These are phyloP conservation scores for barley (Hordeum vulgare) DNA, from an alignment of 176 grass and related monocot genomes.

Conservation along the genomic window MorexV3_pseudomolecules_assembly NC_058523.1:36127151-36127650, in stretches of 20 bases:
- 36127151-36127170: conserved; percentile 17
- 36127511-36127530: conserved; percentile 19
- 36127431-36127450: background rate
- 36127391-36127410: conserved; percentile 1
- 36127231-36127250: conserved; percentile 29
- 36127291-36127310: conserved; percentile 12
- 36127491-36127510: conserved; percentile 15
- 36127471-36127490: background rate
- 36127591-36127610: conserved; percentile 14
- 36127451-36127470: background rate
- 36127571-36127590: conserved; percentile 16
- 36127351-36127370: background rate
- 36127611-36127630: conserved; percentile 5
- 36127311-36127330: conserved; percentile 26
- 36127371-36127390: background rate
- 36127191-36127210: conserved; percentile 25
- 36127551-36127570: background rate
- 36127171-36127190: conserved; percentile 34
- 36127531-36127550: background rate
- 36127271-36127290: background rate
- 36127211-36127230: background rate
- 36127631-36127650: background rate
- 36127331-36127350: background rate
- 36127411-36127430: background rate
- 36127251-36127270: conserved; percentile 37